Conservation (phyloP, 179 eudicot genomes). For the Nepenthes alata region DNA sequence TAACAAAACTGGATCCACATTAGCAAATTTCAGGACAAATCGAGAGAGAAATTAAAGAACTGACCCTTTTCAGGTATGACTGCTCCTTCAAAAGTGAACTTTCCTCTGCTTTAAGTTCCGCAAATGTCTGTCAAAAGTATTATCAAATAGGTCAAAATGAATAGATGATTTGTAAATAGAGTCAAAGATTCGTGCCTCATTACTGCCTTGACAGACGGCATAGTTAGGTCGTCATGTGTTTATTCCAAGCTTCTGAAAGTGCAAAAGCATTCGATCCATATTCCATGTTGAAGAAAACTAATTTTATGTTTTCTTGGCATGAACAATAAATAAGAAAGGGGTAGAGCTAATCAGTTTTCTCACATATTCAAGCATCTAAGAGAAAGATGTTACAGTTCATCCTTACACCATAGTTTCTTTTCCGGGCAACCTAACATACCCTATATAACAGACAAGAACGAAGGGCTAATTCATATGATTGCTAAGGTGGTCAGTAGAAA, state of each 20-base stretch:
- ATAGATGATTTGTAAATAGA: neutral
- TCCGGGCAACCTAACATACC: too few species aligned
- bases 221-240: too few species aligned
- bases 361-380: too few species aligned
- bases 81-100: conserved; percentile 33
- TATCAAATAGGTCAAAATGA: too few species aligned
- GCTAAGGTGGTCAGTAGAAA: neutral
- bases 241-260: neutral
- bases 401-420: too few species aligned
- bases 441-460: neutral
- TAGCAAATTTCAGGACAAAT: neutral
- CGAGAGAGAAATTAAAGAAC: conserved; percentile 3
- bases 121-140: conserved; percentile 27
- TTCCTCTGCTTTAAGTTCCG: conserved; percentile 52
- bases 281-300: neutral
- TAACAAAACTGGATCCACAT: neutral
- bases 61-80: conserved; percentile 35
- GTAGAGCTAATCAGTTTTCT: too few species aligned
- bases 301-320: neutral
- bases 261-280: conserved; percentile 1
- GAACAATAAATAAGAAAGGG: too few species aligned
- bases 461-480: too few species aligned
- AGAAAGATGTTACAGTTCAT: too few species aligned
- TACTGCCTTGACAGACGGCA: too few species aligned
- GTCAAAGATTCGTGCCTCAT: too few species aligned